Evolutionary conservation across 306 rosid genomes (phyloP).

Genomic region (Corylus americana): DNA sequence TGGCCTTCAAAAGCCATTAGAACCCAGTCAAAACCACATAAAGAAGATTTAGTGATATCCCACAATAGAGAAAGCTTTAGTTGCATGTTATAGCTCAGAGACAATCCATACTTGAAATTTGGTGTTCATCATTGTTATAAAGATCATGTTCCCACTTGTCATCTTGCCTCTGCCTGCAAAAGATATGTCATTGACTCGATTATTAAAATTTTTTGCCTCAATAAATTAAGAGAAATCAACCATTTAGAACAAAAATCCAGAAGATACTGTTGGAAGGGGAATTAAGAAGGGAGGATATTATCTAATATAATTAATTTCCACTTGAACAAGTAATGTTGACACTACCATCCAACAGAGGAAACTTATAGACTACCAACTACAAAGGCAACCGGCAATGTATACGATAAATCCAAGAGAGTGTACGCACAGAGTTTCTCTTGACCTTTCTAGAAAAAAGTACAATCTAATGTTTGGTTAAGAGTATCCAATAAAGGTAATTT

Average conservation of each 20-base stretch:
- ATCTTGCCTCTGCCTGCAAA: slow-evolving; percentile 88
- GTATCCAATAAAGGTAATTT: not conserved
- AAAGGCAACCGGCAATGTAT: not conserved
- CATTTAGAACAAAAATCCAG: not conserved
- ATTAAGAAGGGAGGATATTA: not conserved
- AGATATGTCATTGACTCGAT: slow-evolving; percentile 15
- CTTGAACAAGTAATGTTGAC: slow-evolving; percentile 18
- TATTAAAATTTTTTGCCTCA: not conserved
- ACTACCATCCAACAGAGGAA: not conserved
- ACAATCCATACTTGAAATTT: slow-evolving; percentile 66
- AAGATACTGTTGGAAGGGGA: slow-evolving; percentile 13
- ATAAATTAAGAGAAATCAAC: not conserved
- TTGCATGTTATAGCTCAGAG: slow-evolving; percentile 37
- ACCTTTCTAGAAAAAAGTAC: not conserved
- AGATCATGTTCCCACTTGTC: slow-evolving; percentile 99
- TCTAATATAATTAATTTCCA: slow-evolving; percentile 16
- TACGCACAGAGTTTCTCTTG: not conserved
- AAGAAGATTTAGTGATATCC: slow-evolving; percentile 38
- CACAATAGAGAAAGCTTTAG: slow-evolving; percentile 44
- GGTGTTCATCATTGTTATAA: slow-evolving; percentile 54
- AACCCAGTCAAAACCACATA: slow-evolving; percentile 51
- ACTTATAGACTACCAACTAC: not conserved
- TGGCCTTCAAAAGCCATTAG: slow-evolving; percentile 70
- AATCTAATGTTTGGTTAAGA: not conserved
- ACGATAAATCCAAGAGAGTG: not conserved